Percentiles rank a stretch among this genome's conserved stretches.
These are phyloP conservation scores for Sanghuangporus weigelae DNA, from an alignment of 1,284 basidiomycete species.

Conservation along the genomic window DNA sequence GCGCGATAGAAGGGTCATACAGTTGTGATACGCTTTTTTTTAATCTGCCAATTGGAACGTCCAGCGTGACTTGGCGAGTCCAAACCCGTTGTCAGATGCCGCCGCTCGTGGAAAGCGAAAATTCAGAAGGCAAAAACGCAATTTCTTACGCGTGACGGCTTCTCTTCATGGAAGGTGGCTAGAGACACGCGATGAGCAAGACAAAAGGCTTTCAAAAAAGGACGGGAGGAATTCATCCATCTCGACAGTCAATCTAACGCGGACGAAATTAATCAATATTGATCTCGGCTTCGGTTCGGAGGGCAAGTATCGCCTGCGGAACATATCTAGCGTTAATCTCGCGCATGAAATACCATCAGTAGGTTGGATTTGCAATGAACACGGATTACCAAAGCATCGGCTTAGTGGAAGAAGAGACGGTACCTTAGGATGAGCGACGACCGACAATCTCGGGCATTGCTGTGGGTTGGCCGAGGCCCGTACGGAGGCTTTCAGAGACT, in stretches of 20 bases:
- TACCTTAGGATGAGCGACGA: not conserved
- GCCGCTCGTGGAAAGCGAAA: not conserved
- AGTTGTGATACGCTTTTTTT: not conserved
- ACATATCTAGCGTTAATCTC: not conserved
- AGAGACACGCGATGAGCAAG: not conserved
- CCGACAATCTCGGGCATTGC: not conserved
- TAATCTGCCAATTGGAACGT: not conserved
- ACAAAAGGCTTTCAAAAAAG: not conserved
- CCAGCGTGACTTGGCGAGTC: not conserved
- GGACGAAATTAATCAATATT: not conserved
- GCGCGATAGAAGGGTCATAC: not conserved
- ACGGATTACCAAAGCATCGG: not conserved
- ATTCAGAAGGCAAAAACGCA: slow-evolving; percentile 1
- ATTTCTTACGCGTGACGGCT: not conserved
- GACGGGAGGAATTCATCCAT: not conserved
- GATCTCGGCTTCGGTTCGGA: not conserved
- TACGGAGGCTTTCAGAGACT: not conserved
- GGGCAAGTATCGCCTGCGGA: not conserved
- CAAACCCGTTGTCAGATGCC: not conserved
- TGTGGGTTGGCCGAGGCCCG: not conserved
- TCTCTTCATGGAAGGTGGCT: not conserved
- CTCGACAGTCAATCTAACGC: not conserved
- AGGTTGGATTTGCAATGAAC: not conserved
- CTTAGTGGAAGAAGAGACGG: not conserved
- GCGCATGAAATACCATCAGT: not conserved